A percentile compares a stretch with the other conserved stretches of the same genome.
Conservation (phyloP, 225 moss, liverwort and hornwort genomes). For the Rhytidiadelphus loreus region DNA sequence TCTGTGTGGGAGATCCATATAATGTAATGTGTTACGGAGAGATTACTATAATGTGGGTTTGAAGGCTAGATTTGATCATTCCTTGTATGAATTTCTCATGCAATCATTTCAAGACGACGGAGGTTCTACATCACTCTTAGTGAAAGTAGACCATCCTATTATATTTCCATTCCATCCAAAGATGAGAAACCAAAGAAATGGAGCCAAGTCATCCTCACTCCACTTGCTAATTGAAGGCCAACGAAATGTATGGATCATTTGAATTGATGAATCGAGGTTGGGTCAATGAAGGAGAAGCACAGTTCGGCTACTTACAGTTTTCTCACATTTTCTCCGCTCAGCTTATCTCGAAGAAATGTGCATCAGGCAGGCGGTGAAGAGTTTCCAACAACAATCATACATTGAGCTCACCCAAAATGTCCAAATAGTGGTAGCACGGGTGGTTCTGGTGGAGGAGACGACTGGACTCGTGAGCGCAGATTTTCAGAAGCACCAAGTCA, state of each 20-base stretch:
- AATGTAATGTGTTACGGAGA: background rate
- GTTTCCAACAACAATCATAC: too few relatives aligned
- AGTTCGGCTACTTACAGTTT: too few relatives aligned
- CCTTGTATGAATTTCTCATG: background rate
- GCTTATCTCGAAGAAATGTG: too few relatives aligned
- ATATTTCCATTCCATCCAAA: background rate
- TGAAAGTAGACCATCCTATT: background rate
- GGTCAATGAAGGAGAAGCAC: too few relatives aligned
- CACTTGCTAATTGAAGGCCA: background rate
- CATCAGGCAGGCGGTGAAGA: too few relatives aligned
- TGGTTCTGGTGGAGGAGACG: background rate
- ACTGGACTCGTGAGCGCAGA: background rate
- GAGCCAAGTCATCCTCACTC: background rate
- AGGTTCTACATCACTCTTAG: background rate
- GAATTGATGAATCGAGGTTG: background rate
- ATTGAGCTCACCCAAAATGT: background rate
- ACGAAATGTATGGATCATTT: background rate
- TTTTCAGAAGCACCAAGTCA: background rate
- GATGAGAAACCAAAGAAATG: background rate
- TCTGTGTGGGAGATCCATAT: background rate
- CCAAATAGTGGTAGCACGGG: background rate
- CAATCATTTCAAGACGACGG: background rate
- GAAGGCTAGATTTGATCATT: background rate
- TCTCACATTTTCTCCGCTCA: too few relatives aligned
- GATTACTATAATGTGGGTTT: background rate